Evolutionary conservation across 768 basidiomycete genomes (phyloP).

Genomic region (Lactarius quietus): DNA sequence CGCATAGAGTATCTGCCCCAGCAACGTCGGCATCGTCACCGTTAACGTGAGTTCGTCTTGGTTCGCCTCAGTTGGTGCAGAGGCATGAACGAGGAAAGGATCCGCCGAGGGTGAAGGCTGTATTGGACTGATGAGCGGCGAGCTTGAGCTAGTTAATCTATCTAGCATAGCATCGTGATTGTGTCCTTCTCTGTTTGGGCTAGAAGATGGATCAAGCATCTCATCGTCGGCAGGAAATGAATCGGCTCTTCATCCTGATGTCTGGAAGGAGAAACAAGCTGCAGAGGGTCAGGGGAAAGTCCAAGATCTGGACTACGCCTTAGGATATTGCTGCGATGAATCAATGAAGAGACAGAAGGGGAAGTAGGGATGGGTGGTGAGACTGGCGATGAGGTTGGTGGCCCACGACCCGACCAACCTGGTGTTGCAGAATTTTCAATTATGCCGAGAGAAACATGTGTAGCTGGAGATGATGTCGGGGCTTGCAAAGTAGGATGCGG

Average conservation of each 20-base stretch:
- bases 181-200: neutral
- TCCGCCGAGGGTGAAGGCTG: neutral
- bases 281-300: conserved; percentile 12
- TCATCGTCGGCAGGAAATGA: neutral
- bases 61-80: neutral
- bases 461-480: neutral
- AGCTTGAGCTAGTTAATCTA: neutral
- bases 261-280: neutral
- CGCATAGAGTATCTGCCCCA: conserved; percentile 51
- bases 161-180: neutral
- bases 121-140: neutral
- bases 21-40: neutral
- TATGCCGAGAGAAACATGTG: neutral
- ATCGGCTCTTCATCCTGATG: neutral
- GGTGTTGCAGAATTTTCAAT: neutral
- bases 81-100: neutral
- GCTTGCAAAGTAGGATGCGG: neutral
- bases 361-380: neutral
- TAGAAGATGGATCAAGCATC: neutral
- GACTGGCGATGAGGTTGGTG: conserved; percentile 6
- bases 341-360: neutral
- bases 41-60: conserved; percentile 12
- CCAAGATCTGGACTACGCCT: neutral
- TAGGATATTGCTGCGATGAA: neutral
- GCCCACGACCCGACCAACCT: neutral